These are phyloP conservation scores for Grosmannia huntii DNA, from an alignment of 2,329 filamentous ascomycete species.

Conservation along the genomic window DNA sequence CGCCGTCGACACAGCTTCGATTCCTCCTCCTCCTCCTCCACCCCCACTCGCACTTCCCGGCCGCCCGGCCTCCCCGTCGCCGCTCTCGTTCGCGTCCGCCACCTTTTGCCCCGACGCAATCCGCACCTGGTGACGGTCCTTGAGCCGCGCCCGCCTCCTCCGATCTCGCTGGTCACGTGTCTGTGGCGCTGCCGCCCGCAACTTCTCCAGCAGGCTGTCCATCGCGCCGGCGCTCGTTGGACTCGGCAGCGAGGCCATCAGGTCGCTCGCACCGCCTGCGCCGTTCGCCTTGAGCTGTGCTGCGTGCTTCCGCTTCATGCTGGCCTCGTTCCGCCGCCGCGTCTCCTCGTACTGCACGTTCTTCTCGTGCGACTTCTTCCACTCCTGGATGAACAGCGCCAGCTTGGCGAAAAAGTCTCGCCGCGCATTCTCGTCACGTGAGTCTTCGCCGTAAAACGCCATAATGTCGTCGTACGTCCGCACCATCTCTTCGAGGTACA, in stretches of 20 bases:
- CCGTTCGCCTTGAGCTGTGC: constrained; percentile 46
- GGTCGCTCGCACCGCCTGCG: neutral
- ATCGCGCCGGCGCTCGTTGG: constrained; percentile 77
- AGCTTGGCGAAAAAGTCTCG: constrained; percentile 94
- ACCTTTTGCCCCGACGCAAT: constrained; percentile 81
- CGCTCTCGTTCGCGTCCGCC: constrained; percentile 56
- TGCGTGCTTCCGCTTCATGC: constrained; percentile 78
- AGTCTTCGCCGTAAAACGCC: constrained; percentile 92
- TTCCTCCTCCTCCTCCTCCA: constrained; percentile 34
- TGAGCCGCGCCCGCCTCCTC: constrained; percentile 72
- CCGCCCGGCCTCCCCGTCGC: constrained; percentile 35
- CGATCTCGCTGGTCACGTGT: constrained; percentile 80
- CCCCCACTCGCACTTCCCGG: constrained; percentile 9
- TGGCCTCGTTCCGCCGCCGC: constrained; percentile 74
- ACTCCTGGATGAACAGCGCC: constrained; percentile 78
- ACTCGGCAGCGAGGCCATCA: constrained; percentile 38
- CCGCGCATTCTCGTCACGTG: constrained; percentile 78
- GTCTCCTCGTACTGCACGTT: constrained; percentile 74
- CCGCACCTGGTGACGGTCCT: constrained; percentile 81
- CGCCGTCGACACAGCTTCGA: constrained; percentile 27
- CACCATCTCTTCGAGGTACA: constrained; percentile 88
- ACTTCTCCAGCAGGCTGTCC: constrained; percentile 89
- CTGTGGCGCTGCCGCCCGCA: constrained; percentile 85
- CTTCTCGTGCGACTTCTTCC: constrained; percentile 94
- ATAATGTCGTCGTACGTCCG: constrained; percentile 90